A percentile compares a stretch with the other conserved stretches of the same genome.
Conservation (phyloP, 495 filamentous ascomycete genomes). For the Penicillium longicatenatum region DNA sequence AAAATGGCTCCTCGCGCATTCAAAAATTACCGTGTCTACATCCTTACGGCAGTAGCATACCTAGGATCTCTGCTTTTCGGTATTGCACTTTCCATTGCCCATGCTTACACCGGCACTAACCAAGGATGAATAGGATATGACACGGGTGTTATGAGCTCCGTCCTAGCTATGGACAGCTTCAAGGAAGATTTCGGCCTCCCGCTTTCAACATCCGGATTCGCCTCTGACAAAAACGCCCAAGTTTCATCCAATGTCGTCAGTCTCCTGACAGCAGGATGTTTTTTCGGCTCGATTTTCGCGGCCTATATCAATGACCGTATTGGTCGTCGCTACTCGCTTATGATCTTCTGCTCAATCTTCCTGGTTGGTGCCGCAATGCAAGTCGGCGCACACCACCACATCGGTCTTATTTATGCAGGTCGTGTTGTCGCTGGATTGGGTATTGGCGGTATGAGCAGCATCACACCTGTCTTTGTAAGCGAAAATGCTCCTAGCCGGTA, state of each 20-base stretch:
- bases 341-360: slow-evolving; percentile 58
- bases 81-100: slow-evolving; percentile 16
- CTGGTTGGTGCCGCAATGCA: slow-evolving; percentile 66
- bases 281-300: slow-evolving; percentile 65
- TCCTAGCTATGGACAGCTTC: slow-evolving; percentile 57
- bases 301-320: slow-evolving; percentile 59
- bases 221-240: slow-evolving; percentile 38
- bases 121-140: slow-evolving; percentile 45
- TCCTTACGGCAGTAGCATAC: slow-evolving; percentile 56
- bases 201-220: slow-evolving; percentile 29
- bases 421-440: slow-evolving; percentile 47
- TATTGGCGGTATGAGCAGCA: slow-evolving; percentile 48
- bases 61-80: slow-evolving; percentile 56
- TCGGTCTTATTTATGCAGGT: slow-evolving; percentile 43
- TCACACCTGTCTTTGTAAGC: slow-evolving; percentile 52
- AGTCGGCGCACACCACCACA: slow-evolving; percentile 42
- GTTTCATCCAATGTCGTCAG: slow-evolving; percentile 61
- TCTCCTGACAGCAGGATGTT: slow-evolving; percentile 65
- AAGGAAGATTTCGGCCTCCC: slow-evolving; percentile 56
- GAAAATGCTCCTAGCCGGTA: slow-evolving; percentile 46
- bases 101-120: not conserved
- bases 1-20: slow-evolving; percentile 34
- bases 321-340: slow-evolving; percentile 60
- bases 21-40: slow-evolving; percentile 56
- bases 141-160: slow-evolving; percentile 61